Evolutionary conservation across 495 filamentous ascomycete species (phyloP).

Genomic region (Daldinia concentrica): DNA sequence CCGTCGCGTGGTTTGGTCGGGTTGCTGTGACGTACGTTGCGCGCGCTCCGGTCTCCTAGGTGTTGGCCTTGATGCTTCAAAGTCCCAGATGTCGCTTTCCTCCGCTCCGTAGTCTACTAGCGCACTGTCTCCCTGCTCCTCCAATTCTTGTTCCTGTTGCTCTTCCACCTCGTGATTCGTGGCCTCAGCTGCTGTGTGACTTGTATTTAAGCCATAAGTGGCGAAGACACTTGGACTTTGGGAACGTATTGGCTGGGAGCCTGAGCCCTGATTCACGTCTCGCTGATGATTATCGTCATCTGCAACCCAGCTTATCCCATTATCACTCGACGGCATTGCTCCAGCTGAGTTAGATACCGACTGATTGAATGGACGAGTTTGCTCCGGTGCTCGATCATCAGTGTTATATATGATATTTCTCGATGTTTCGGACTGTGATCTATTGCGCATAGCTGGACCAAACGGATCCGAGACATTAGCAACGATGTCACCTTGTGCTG

Average conservation of each 20-base stretch:
- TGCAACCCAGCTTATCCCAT: conserved; percentile 48
- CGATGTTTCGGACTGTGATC: conserved; percentile 28
- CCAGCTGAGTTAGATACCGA: conserved; percentile 42
- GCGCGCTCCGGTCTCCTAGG: conserved; percentile 44
- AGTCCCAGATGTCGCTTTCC: conserved; percentile 57
- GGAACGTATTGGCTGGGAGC: conserved; percentile 18
- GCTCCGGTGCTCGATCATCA: conserved; percentile 1
- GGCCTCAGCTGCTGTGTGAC: conserved; percentile 2
- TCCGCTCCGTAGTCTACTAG: conserved; percentile 43
- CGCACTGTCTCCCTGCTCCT: conserved; percentile 19
- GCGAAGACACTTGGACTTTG: conserved; percentile 16
- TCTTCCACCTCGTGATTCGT: conserved; percentile 21
- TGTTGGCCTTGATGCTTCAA: conserved; percentile 54
- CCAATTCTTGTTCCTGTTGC: conserved; percentile 15
- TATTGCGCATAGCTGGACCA: conserved; percentile 39
- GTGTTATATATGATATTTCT: conserved; percentile 3
- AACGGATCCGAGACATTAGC: conserved; percentile 49
- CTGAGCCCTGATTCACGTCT: conserved; percentile 9
- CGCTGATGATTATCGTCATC: conserved; percentile 26
- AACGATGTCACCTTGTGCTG: conserved; percentile 11
- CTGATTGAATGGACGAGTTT: conserved; percentile 3
- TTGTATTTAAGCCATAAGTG: conserved; percentile 11
- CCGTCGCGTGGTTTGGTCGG: conserved; percentile 45
- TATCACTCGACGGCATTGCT: conserved; percentile 23
- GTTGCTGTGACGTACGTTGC: conserved; percentile 33